Evolutionary conservation across 2,329 filamentous ascomycete species (phyloP), one percentile per base, ranked within the genome.

Genomic region (Lecanicillium sp.): DNA sequence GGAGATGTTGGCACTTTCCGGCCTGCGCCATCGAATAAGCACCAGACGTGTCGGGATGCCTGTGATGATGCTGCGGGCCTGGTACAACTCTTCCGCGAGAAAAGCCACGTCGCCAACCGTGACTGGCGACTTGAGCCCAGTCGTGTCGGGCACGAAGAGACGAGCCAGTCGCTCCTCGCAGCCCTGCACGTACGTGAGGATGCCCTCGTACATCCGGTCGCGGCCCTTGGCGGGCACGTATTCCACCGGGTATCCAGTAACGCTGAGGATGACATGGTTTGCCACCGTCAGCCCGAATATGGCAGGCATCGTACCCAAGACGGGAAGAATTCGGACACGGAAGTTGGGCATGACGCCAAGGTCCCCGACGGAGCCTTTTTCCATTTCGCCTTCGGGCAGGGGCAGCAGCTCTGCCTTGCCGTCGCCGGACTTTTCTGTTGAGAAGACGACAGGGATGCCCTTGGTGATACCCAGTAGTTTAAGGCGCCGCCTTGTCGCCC

Each of bases 231-330:
- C 79, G 0, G 81, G 78, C 0, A 86, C 65, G 56, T 92, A 94
- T 46, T 94, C 88, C 34, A 83, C 75, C 0, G 92, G 92, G 52
- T 98, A 98, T 7, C 80, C 85, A 5, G 73, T 68, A 33, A 96
- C 75, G 42, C 79, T 77, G 40, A 94, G 73, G 47, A 98, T 90
- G 43, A 96, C 79, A 56, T 96, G 87, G 60, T 96, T 98, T 4
- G 92, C 92, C 8, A 85, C 78, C 0, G 83, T 85, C 40, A 95
- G 84, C 8, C 92, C 92, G 58, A 98, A 98, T 1, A 96, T 82
- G 3, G 92, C 90, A 0, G 92, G 92, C 89, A 98, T 95, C 0
- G 92, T 98, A 1, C 92, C 92, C 3, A 98, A 66, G 0, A 98
- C 92, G 0, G 92, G 92, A 8, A 98, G 63, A 41, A 98, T 98